phyloP scores from a whole-genome alignment of 257 asterid species.

The Dorcoceras hygrometricum region DNA sequence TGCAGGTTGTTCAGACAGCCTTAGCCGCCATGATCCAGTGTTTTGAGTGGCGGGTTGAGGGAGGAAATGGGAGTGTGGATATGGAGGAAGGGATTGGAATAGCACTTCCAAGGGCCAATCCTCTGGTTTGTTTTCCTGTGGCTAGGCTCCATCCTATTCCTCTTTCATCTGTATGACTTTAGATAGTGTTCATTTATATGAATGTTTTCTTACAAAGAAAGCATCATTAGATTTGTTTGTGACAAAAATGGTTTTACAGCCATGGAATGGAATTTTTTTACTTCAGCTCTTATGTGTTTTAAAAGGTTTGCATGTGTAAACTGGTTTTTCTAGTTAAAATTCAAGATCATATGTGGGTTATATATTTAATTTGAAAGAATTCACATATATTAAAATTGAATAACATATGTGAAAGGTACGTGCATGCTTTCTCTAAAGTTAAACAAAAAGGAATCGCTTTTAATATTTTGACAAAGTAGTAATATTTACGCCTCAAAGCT shows the following conservation, averaged over 20 bases:
- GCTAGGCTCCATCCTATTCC: conserved; percentile 36
- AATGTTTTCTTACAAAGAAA: too few relatives aligned
- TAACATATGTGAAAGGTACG: neutral
- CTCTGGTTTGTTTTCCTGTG: conserved; percentile 49
- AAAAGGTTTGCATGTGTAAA: too few relatives aligned
- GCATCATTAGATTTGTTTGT: too few relatives aligned
- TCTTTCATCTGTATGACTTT: conserved; percentile 10
- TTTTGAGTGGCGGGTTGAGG: conserved; percentile 55
- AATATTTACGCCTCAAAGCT: conserved; percentile 19
- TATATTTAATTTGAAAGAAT: too few relatives aligned
- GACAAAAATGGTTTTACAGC: too few relatives aligned
- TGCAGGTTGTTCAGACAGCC: conserved; percentile 59
- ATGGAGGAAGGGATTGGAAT: conserved; percentile 67
- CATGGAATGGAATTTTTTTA: too few relatives aligned
- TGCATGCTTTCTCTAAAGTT: neutral
- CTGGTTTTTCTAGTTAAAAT: too few relatives aligned
- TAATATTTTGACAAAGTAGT: neutral
- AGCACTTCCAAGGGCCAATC: conserved; percentile 60
- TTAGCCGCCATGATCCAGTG: conserved; percentile 70
- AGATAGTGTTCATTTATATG: neutral
- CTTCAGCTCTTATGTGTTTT: too few relatives aligned
- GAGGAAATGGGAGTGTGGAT: conserved; percentile 33
- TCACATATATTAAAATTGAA: too few relatives aligned
- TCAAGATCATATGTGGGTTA: too few relatives aligned
- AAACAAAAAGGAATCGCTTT: neutral